phyloP scores from a whole-genome alignment of 352 stramenopile species.

The Globisporangium paroecandrum region DNA sequence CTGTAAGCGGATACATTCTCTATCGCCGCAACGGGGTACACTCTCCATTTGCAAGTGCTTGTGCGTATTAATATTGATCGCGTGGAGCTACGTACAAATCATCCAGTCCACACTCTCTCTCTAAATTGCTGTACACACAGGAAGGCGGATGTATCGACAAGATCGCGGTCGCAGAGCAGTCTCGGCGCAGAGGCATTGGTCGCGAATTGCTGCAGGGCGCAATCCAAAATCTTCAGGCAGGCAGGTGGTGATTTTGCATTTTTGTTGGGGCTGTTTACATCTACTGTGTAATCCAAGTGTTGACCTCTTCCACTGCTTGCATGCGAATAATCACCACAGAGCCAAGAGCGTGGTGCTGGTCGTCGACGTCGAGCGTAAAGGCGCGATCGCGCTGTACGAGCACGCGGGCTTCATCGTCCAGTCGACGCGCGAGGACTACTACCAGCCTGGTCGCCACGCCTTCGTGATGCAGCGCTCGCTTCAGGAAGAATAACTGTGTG shows the following conservation, averaged over 20 bases:
- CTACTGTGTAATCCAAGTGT: background rate
- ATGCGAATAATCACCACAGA: background rate
- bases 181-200: slow-evolving; percentile 29
- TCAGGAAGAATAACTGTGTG: background rate
- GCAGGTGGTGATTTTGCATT: slow-evolving; percentile 19
- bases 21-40: slow-evolving; percentile 38
- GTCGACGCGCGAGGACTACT: slow-evolving; percentile 35
- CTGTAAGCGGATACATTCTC: slow-evolving; percentile 42
- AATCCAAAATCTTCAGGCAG: slow-evolving; percentile 26
- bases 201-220: slow-evolving; percentile 30
- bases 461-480: slow-evolving; percentile 30
- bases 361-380: slow-evolving; percentile 31
- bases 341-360: slow-evolving; percentile 22
- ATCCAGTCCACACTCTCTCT: background rate
- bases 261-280: background rate
- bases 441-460: slow-evolving; percentile 35
- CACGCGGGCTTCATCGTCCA: slow-evolving; percentile 30
- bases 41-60: background rate
- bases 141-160: slow-evolving; percentile 40
- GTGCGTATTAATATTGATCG: background rate
- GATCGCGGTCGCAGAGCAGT: slow-evolving; percentile 35
- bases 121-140: slow-evolving; percentile 11
- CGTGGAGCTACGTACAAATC: background rate
- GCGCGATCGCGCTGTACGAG: slow-evolving; percentile 41
- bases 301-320: background rate